A percentile compares a stretch with the other conserved stretches of the same genome.
These are phyloP conservation scores for Sclerotiophoma versabilis DNA, from an alignment of 2,329 filamentous ascomycete species.

Conservation along the genomic window DNA sequence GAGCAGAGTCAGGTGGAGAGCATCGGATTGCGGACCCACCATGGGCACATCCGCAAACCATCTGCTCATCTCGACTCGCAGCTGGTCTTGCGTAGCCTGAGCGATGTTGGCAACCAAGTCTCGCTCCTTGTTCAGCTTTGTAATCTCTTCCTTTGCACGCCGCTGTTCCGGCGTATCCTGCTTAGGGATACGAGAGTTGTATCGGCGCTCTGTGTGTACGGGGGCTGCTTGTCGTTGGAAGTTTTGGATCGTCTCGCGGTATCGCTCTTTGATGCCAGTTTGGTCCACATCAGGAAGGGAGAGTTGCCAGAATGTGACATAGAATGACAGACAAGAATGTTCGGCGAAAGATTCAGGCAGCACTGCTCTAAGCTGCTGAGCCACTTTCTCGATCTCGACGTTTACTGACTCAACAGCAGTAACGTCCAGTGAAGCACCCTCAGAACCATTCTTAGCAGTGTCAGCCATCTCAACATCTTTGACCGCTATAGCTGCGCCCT, in stretches of 20 bases:
- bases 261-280: slow-evolving; percentile 70
- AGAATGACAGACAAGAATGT: slow-evolving; percentile 80
- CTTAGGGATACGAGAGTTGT: slow-evolving; percentile 41
- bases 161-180: slow-evolving; percentile 70
- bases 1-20: slow-evolving; percentile 76
- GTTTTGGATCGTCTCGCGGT: slow-evolving; percentile 73
- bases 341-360: slow-evolving; percentile 71
- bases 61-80: slow-evolving; percentile 76
- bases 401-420: slow-evolving; percentile 49
- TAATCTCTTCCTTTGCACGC: slow-evolving; percentile 74
- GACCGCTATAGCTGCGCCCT: slow-evolving; percentile 1
- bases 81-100: slow-evolving; percentile 64
- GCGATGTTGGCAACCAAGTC: slow-evolving; percentile 60
- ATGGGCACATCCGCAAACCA: slow-evolving; percentile 75
- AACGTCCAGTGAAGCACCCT: background rate
- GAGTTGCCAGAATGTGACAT: slow-evolving; percentile 90
- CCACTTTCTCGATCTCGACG: slow-evolving; percentile 75
- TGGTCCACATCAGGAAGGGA: slow-evolving; percentile 78
- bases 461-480: slow-evolving; percentile 54
- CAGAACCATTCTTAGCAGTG: slow-evolving; percentile 6
- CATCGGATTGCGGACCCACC: slow-evolving; percentile 63
- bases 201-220: slow-evolving; percentile 70
- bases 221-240: slow-evolving; percentile 29
- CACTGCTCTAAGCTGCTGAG: slow-evolving; percentile 69
- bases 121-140: slow-evolving; percentile 57